Conservation (phyloP, 2,329 filamentous ascomycete genomes). For the Scopulariopsis brevicaulis region DNA sequence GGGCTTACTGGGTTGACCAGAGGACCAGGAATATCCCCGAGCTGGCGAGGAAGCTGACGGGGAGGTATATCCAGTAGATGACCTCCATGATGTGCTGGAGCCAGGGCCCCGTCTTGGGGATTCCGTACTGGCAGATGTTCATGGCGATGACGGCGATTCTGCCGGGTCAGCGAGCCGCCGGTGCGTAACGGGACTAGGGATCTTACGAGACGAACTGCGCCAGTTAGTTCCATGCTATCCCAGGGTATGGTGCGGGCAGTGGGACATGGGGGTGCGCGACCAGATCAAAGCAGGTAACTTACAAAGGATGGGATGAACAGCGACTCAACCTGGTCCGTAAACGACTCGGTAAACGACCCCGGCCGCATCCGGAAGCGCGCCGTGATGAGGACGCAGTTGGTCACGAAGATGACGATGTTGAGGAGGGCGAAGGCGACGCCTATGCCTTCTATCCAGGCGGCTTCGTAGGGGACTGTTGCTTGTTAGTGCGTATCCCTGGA, state of each 20-base stretch:
- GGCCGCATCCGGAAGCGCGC: conserved; percentile 44
- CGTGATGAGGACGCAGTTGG: conserved; percentile 53
- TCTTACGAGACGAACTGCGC: conserved; percentile 14
- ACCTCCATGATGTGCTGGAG: conserved; percentile 47
- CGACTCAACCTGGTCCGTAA: conserved; percentile 67
- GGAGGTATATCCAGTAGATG: conserved; percentile 65
- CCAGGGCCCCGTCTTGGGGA: conserved; percentile 48
- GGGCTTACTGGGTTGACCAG: conserved; percentile 47
- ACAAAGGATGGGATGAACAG: conserved; percentile 63
- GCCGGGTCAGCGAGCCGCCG: background rate
- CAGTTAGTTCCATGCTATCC: background rate
- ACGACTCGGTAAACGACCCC: conserved; percentile 33
- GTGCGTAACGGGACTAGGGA: conserved; percentile 16
- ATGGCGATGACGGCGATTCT: conserved; percentile 68
- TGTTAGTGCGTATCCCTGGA: background rate
- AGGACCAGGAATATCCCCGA: conserved; percentile 64
- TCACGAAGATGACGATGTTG: conserved; percentile 50
- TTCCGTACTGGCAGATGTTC: conserved; percentile 68
- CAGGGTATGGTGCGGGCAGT: conserved; percentile 25
- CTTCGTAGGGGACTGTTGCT: conserved; percentile 1
- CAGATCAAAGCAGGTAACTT: conserved; percentile 12
- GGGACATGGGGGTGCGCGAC: background rate
- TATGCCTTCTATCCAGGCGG: conserved; percentile 41
- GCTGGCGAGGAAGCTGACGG: conserved; percentile 54
- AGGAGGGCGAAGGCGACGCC: conserved; percentile 51